These are phyloP conservation scores for Suillus bovinus DNA, from an alignment of 768 basidiomycete genomes.

Conservation along the genomic window DNA sequence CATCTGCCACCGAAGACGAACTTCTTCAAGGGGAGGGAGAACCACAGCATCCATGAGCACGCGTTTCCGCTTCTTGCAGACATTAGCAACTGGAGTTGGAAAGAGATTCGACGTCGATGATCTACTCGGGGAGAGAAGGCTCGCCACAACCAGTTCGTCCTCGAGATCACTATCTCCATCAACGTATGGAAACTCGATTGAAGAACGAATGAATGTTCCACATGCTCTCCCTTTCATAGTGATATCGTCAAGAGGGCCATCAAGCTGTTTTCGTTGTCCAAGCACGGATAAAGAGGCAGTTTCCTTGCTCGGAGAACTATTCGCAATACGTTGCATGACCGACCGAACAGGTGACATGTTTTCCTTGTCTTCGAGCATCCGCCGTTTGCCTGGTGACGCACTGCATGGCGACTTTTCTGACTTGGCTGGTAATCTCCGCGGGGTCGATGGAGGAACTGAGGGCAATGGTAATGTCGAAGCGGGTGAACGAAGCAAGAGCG, in stretches of 20 bases:
- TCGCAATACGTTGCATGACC: conserved; percentile 47
- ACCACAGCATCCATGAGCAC: conserved; percentile 54
- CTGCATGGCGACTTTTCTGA: conserved; percentile 16
- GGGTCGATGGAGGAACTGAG: conserved; percentile 33
- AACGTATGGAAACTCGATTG: conserved; percentile 27
- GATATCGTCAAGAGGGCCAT: conserved; percentile 31
- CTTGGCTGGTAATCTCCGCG: conserved; percentile 28
- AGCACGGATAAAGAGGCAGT: conserved; percentile 24
- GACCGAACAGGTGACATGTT: conserved; percentile 46
- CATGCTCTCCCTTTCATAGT: conserved; percentile 26
- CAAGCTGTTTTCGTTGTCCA: conserved; percentile 47
- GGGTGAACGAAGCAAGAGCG: conserved; percentile 29
- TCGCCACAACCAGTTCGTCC: conserved; percentile 30
- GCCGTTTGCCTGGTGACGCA: conserved; percentile 40
- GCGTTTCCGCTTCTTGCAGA: conserved; percentile 49
- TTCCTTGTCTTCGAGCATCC: conserved; percentile 53
- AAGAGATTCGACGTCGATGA: not conserved
- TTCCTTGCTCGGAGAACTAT: conserved; percentile 35
- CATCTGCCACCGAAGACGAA: conserved; percentile 23
- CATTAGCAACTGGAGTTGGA: conserved; percentile 4
- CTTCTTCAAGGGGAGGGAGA: conserved; percentile 39
- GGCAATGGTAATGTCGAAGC: conserved; percentile 27
- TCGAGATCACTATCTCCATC: conserved; percentile 28
- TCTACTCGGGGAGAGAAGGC: conserved; percentile 21
- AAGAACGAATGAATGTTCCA: conserved; percentile 31